Evolutionary conservation across 2,329 filamentous ascomycete genomes (phyloP).

Genomic region (Alternaria hordeiaustralica): DNA sequence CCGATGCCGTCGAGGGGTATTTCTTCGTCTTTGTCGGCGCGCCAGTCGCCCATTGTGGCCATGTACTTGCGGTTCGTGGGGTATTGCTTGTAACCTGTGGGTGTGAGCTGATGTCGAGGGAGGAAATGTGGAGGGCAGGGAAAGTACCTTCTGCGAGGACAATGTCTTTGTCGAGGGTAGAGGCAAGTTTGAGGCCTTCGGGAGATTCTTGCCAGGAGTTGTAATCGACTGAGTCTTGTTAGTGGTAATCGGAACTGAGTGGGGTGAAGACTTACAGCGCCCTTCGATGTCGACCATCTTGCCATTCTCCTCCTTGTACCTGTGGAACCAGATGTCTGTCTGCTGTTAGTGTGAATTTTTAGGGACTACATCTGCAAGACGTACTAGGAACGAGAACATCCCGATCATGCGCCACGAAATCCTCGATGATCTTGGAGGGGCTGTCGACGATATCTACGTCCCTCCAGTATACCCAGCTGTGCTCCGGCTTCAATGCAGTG

Average conservation of each 20-base stretch:
- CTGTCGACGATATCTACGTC: constrained; percentile 97
- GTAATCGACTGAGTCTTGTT: constrained; percentile 76
- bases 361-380: constrained; percentile 44
- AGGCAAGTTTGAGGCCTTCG: constrained; percentile 77
- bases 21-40: constrained; percentile 88
- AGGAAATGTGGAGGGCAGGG: neutral
- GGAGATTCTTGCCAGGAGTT: constrained; percentile 98
- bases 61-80: constrained; percentile 90
- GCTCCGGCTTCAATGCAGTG: constrained; percentile 85
- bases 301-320: constrained; percentile 74
- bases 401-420: constrained; percentile 91
- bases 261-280: constrained; percentile 69
- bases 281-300: constrained; percentile 80
- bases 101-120: neutral
- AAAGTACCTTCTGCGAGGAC: constrained; percentile 84
- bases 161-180: constrained; percentile 76
- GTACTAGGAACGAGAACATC: constrained; percentile 95
- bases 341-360: constrained; percentile 14
- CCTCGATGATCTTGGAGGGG: constrained; percentile 85
- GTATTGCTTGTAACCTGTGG: constrained; percentile 87
- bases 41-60: constrained; percentile 90
- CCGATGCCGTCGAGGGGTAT: constrained; percentile 94
- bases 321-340: constrained; percentile 94
- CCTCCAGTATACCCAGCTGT: constrained; percentile 99
- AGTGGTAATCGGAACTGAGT: neutral